Evolutionary conservation across 139 green algal species (phyloP).

Genomic region (Closterium sp.): DNA sequence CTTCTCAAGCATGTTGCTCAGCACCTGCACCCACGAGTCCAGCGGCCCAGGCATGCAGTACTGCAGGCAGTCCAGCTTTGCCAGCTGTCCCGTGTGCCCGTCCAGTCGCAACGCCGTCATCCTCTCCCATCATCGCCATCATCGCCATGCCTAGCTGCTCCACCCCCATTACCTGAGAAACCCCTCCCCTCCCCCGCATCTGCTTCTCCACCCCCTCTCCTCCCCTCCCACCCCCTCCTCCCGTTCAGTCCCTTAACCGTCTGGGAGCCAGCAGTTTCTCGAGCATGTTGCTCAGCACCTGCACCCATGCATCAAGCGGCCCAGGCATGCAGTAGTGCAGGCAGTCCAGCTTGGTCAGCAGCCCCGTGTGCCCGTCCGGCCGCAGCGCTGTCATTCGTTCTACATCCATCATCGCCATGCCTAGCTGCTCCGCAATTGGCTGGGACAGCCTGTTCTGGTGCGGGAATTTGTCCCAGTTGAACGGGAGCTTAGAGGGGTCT

Average conservation of each 20-base stretch:
- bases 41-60: too few species aligned
- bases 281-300: conserved; percentile 3
- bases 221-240: too few species aligned
- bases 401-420: neutral
- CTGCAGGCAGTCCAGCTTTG: too few species aligned
- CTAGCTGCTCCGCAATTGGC: neutral
- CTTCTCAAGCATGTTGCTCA: too few species aligned
- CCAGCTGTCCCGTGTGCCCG: too few species aligned
- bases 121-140: too few species aligned
- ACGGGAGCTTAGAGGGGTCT: neutral
- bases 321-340: conserved; percentile 30
- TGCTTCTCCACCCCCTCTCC: too few species aligned
- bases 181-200: too few species aligned
- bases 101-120: too few species aligned
- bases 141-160: too few species aligned
- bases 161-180: too few species aligned
- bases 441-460: neutral
- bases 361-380: neutral
- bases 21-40: too few species aligned
- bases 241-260: neutral
- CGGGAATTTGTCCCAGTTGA: neutral
- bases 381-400: neutral
- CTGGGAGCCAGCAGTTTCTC: neutral
- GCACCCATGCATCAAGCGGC: conserved; percentile 1
- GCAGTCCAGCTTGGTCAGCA: conserved; percentile 1